Base-by-base conservation (phyloP, 305 asterid species). In the Solanum aculeatissimum region DNA sequence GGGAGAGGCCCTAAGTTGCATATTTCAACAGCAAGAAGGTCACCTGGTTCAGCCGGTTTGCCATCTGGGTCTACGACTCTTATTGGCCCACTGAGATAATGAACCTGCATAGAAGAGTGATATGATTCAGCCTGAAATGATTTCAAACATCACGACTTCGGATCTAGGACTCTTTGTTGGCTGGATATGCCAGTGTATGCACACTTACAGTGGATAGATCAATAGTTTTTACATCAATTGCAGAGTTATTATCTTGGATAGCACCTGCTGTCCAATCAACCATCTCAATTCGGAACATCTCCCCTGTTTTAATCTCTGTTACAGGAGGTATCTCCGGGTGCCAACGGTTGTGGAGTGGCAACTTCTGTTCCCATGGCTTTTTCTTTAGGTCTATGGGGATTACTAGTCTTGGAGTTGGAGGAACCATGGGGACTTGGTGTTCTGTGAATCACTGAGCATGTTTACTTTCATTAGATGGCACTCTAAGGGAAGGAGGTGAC, bases 1-100 rank as follows among this genome's bases (percentile, higher is more conserved):
- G 98, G 97, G 2, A 95, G 90, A 57, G 98, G 98, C 19, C 99
- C 99, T 91, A 96, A 87, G 88, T 95, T 92, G 92, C 97, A 95
- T 71, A 96, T 95, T 89, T 95, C 98, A 35, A 96, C 96, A 4
- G 87, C 92, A 2, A 96, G 93, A 83, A 96, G 96, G 87, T 96
- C 99, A 4, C 99, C 99, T 12, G 98, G 94, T 86, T 80, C 84
- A 35, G 99, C 98, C 16, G 98, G 93, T 47, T 62, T 81, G 11
- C 98, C 98, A 15, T 89, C 93, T 15, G 23, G 71, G 80, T 95
- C 99, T 13, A 90, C 93, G 35, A 96, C 92, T 87, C 93, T 88
- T 71, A 95, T 92, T 43, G 99, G 99, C 21, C 98, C 98, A 84
- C 99, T 95, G 7, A 96, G 93, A 89, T 96, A 94, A 90, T 96